These are phyloP conservation scores for Knoxia roxburghii DNA, from an alignment of 257 asterid species.

Conservation along the genomic window DNA sequence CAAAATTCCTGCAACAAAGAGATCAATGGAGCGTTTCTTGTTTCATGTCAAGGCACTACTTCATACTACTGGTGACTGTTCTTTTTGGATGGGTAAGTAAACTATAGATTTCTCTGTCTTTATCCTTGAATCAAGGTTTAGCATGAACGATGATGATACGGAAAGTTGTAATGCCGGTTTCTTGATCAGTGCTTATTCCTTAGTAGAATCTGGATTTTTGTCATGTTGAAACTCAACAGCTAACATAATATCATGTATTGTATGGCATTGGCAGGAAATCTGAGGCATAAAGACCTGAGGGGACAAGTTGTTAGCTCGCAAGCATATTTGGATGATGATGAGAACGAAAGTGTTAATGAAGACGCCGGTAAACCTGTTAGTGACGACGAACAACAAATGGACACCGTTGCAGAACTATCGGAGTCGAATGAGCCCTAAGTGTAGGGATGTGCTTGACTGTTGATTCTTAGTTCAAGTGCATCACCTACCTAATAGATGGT, in stretches of 20 bases:
- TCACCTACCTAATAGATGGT: too few species aligned
- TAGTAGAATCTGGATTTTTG: not conserved
- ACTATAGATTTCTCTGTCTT: not conserved
- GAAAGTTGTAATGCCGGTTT: too few species aligned
- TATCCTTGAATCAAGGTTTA: not conserved
- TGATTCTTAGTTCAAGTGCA: too few species aligned
- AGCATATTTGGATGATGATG: slow-evolving; percentile 61
- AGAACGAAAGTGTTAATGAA: slow-evolving; percentile 29
- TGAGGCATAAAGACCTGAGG: slow-evolving; percentile 78
- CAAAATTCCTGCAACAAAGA: slow-evolving; percentile 77
- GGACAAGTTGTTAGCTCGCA: slow-evolving; percentile 86
- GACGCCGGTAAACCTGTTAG: slow-evolving; percentile 26
- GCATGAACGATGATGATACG: too few species aligned
- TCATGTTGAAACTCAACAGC: not conserved
- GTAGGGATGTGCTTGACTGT: too few species aligned
- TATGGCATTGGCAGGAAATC: slow-evolving; percentile 56
- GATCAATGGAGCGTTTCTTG: slow-evolving; percentile 83
- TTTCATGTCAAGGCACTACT: slow-evolving; percentile 90
- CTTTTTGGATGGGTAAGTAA: slow-evolving; percentile 80
- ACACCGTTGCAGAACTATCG: too few species aligned
- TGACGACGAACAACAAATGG: slow-evolving; percentile 32
- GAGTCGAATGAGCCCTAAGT: too few species aligned
- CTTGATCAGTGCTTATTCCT: not conserved
- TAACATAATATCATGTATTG: slow-evolving; percentile 2
- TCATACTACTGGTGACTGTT: slow-evolving; percentile 63